Conservation (phyloP, 306 rosid species). For the Trichosanthes truncata region DNA sequence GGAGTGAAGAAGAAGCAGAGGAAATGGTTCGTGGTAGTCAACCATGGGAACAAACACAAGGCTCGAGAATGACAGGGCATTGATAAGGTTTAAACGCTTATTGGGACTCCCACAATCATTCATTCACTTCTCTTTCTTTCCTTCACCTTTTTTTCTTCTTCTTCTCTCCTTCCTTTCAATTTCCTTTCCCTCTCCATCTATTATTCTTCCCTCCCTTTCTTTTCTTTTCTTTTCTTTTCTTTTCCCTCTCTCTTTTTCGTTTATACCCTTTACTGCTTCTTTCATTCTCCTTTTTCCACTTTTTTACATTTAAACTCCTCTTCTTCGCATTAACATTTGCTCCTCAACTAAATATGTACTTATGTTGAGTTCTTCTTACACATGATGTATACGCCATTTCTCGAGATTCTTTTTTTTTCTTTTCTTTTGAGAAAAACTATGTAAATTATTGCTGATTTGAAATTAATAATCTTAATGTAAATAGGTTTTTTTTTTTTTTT, state of each 20-base stretch:
- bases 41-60: constrained; percentile 67
- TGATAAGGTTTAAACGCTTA: constrained; percentile 20
- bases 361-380: no score
- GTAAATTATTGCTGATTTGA: neutral
- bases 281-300: no score
- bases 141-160: neutral
- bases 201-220: neutral
- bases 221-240: neutral
- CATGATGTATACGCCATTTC: no score
- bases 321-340: neutral
- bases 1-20: no score
- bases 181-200: neutral
- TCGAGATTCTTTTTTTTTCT: neutral
- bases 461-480: neutral
- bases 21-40: constrained; percentile 27
- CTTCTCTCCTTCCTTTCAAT: neutral
- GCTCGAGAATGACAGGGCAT: constrained; percentile 56
- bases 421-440: neutral
- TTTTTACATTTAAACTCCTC: neutral
- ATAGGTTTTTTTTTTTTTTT: neutral
- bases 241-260: no score
- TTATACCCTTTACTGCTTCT: no score
- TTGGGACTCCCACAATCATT: constrained; percentile 46
- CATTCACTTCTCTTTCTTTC: neutral
- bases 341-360: no score